Evolutionary conservation across 768 basidiomycete species (phyloP), one percentile per base, ranked within the genome.

Genomic region (Rhizopogon vulgaris): DNA sequence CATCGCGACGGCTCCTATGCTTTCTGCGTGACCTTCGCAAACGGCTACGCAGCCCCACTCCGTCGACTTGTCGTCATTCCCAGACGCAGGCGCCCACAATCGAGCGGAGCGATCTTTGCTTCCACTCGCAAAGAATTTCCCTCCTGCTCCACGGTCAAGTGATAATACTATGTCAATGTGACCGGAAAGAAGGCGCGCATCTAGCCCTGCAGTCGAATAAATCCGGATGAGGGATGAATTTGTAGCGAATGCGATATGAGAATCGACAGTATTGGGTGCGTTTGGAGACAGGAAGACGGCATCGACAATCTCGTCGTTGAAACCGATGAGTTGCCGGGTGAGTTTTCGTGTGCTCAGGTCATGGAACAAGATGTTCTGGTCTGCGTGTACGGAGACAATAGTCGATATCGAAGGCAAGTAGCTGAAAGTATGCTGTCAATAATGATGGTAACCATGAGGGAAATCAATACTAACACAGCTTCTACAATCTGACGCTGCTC

Each of bases 251-350:
- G 95, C 96, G 30, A 98, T 71, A 60, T 90, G 85, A 2, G 83
- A 78, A 65, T 94, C 90, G 48, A 63, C 64, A 22, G 62, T 55
- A 38, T 58, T 51, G 14, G 63, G 45, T 22, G 56, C 52, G 34
- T 56, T 60, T 2, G 64, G 48, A 41, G 79, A 80, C 53, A 99
- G 77, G 71, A 94, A 91, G 25, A 79, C 75, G 4, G 85, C 80
- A 61, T 98, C 96, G 47, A 97, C 87, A 58, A 98, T 94, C 69
- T 98, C 95, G 69, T 99, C 96, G 67, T 98, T 98, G 77, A 87
- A 99, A 0, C 96, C 96, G 60, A 98, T 84, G 58, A 98, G 71
- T 60, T 97, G 95, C 15, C 89, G 85, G 2, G 77, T 73, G 24
- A 90, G 70, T 8, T 77, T 71, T 30, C 77, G 77, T 1, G 81